Conservation (phyloP, 305 asterid species). For the Rubia balearica region DNA sequence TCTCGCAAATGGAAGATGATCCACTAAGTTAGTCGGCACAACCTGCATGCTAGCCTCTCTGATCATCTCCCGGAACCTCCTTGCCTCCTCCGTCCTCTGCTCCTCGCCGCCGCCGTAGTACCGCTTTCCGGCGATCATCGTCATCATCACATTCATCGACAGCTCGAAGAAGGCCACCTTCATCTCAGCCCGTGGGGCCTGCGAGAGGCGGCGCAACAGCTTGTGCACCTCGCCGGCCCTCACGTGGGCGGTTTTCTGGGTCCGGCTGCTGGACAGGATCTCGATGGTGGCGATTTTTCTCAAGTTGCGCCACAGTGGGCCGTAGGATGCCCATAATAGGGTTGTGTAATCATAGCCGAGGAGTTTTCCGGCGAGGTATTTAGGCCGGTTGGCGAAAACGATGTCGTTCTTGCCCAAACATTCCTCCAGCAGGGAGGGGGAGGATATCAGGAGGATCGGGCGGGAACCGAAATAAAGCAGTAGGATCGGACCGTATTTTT, state of each 20-base stretch:
- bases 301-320: slow-evolving; percentile 23
- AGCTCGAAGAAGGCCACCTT: slow-evolving; percentile 21
- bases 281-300: slow-evolving; percentile 24
- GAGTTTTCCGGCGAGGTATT: slow-evolving; percentile 22
- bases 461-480: not conserved
- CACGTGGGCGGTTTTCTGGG: slow-evolving; percentile 18
- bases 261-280: slow-evolving; percentile 20
- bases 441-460: not conserved
- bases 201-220: slow-evolving; percentile 16
- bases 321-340: slow-evolving; percentile 22
- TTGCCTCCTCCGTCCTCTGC: slow-evolving; percentile 17
- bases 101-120: slow-evolving; percentile 23
- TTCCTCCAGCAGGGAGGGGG: slow-evolving; percentile 21
- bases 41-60: slow-evolving; percentile 2
- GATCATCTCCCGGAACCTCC: slow-evolving; percentile 19
- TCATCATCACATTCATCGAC: slow-evolving; percentile 23
- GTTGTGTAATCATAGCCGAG: slow-evolving; percentile 26
- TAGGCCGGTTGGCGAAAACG: slow-evolving; percentile 30
- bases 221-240: slow-evolving; percentile 22
- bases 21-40: slow-evolving; percentile 16
- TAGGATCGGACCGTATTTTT: not conserved
- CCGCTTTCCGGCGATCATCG: slow-evolving; percentile 25
- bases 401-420: slow-evolving; percentile 27
- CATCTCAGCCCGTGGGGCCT: slow-evolving; percentile 14
- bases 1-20: slow-evolving; percentile 15